Percentiles rank a stretch among this genome's conserved stretches.
Evolutionary conservation across 768 basidiomycete genomes (phyloP).

Genomic region (Piloderma croceum): DNA sequence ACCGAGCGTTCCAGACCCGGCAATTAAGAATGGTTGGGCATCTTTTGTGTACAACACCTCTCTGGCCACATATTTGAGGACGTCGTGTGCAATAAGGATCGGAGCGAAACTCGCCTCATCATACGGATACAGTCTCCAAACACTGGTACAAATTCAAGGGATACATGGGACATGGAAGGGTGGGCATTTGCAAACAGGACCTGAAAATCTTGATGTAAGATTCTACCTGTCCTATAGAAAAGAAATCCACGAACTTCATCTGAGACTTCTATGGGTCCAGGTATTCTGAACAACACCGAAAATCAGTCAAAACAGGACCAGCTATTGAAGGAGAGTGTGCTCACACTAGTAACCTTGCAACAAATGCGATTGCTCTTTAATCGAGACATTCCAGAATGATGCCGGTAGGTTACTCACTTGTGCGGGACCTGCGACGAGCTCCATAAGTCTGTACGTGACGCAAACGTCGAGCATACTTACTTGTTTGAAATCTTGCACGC

Average conservation of each 20-base stretch:
- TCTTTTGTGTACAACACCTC: conserved; percentile 72
- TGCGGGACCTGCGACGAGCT: conserved; percentile 17
- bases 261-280: conserved; percentile 54
- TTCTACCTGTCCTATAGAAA: neutral
- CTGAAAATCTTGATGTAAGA: conserved; percentile 24
- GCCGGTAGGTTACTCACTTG: conserved; percentile 16
- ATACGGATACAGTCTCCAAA: conserved; percentile 88
- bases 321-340: neutral
- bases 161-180: conserved; percentile 84
- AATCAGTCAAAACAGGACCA: conserved; percentile 1
- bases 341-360: conserved; percentile 18
- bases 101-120: conserved; percentile 48
- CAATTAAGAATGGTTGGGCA: conserved; percentile 88
- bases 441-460: neutral
- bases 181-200: conserved; percentile 94
- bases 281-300: conserved; percentile 27
- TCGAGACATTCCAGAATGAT: neutral
- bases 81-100: neutral
- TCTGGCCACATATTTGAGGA: conserved; percentile 28
- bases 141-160: conserved; percentile 79
- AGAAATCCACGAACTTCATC: conserved; percentile 42
- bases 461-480: conserved; percentile 1
- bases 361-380: neutral
- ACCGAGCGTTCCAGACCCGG: conserved; percentile 92
- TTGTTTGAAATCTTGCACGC: conserved; percentile 10